Conservation (phyloP, 768 basidiomycete genomes). For the Terana coerulea region DNA sequence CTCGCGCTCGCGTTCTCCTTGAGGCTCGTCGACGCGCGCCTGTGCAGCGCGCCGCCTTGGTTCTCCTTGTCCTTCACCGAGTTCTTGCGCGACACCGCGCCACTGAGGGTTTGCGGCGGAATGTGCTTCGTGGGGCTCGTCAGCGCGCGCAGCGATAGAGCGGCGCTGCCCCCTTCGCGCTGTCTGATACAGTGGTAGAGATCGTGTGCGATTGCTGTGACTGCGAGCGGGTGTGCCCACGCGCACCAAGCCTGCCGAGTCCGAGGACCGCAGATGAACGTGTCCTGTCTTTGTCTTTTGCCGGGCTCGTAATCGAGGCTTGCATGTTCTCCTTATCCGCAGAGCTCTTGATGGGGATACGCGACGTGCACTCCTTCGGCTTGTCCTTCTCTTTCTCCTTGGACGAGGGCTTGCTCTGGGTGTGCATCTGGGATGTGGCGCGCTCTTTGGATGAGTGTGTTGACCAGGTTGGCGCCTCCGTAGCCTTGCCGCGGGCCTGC, state of each 20-base stretch:
- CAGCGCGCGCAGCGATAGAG: neutral
- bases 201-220: neutral
- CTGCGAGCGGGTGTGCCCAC: constrained; percentile 1
- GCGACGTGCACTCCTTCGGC: neutral
- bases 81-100: constrained; percentile 1
- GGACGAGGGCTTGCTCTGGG: too few species aligned
- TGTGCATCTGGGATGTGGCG: too few species aligned
- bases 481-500: neutral
- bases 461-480: neutral
- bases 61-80: neutral
- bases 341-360: neutral
- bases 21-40: neutral
- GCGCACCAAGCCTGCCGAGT: neutral
- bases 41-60: neutral
- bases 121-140: neutral
- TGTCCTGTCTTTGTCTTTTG: neutral
- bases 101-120: neutral
- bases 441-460: too few species aligned
- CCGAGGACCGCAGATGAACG: neutral
- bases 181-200: too few species aligned
- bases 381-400: constrained; percentile 17
- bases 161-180: too few species aligned
- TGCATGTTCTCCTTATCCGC: constrained; percentile 14
- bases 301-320: neutral
- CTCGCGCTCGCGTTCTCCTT: neutral